Evolutionary conservation across 2,329 filamentous ascomycete genomes (phyloP).

Genomic region (Calonectria naviculata): DNA sequence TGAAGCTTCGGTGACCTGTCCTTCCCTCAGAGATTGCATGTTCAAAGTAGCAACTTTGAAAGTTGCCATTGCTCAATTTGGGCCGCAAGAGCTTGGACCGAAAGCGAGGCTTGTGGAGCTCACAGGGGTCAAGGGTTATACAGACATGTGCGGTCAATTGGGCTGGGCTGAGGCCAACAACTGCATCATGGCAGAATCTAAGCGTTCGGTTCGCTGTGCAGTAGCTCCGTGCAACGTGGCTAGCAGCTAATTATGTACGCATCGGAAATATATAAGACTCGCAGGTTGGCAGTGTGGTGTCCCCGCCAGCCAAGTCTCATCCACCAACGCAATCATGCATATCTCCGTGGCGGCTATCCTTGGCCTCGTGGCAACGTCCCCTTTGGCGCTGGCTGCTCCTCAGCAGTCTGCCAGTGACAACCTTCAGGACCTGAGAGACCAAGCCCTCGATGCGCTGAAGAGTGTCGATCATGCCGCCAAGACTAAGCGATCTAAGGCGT

Average conservation of each 20-base stretch:
- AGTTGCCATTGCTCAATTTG: neutral
- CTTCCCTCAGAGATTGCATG: too few species aligned
- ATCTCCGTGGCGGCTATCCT: constrained; percentile 1
- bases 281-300: neutral
- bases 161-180: neutral
- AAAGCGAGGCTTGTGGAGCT: neutral
- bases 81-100: neutral
- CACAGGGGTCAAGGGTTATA: neutral
- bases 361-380: neutral
- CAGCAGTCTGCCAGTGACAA: neutral
- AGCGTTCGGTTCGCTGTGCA: neutral
- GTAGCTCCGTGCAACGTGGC: neutral
- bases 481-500: neutral
- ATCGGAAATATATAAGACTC: neutral
- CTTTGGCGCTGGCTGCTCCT: neutral
- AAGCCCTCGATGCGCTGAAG: neutral
- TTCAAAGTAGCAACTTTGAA: neutral
- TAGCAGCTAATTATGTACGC: neutral
- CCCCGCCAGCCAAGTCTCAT: neutral
- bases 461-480: neutral
- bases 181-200: neutral
- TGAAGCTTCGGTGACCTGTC: too few species aligned
- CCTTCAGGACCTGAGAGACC: neutral
- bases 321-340: neutral
- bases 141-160: neutral